These are phyloP conservation scores for Rhododendron williamsianum DNA, from an alignment of 148 eudicot genomes.

Conservation along the genomic window DNA sequence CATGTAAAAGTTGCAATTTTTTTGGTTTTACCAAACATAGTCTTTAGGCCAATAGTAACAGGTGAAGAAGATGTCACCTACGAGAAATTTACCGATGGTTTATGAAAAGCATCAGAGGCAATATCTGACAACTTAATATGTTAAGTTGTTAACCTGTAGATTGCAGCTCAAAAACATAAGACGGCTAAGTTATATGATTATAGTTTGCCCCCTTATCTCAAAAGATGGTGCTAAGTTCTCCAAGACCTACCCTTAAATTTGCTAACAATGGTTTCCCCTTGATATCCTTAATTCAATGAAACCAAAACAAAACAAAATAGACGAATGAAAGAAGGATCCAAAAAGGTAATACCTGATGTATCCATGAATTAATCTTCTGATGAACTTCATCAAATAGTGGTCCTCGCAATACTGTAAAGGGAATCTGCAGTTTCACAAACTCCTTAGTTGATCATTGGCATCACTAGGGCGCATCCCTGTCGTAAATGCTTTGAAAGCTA, in stretches of 20 bases:
- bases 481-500: neutral
- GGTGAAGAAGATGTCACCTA: neutral
- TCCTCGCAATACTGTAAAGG: conserved; percentile 63
- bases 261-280: neutral
- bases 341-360: conserved; percentile 62
- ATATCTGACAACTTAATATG: neutral
- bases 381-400: conserved; percentile 88
- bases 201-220: neutral
- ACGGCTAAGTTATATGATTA: neutral
- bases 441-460: conserved; percentile 6
- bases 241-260: neutral
- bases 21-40: neutral
- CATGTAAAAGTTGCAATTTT: neutral
- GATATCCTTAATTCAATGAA: neutral
- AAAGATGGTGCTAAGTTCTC: neutral
- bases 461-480: neutral
- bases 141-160: neutral
- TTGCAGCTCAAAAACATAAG: neutral
- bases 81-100: neutral
- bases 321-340: neutral
- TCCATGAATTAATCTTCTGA: conserved; percentile 76
- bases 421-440: conserved; percentile 37
- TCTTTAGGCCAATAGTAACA: neutral
- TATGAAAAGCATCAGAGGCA: neutral
- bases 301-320: neutral